Percentiles rank a stretch among this genome's conserved stretches.
Conservation (phyloP, 768 basidiomycete species). For the Neoboletus brunneissimus region DNA sequence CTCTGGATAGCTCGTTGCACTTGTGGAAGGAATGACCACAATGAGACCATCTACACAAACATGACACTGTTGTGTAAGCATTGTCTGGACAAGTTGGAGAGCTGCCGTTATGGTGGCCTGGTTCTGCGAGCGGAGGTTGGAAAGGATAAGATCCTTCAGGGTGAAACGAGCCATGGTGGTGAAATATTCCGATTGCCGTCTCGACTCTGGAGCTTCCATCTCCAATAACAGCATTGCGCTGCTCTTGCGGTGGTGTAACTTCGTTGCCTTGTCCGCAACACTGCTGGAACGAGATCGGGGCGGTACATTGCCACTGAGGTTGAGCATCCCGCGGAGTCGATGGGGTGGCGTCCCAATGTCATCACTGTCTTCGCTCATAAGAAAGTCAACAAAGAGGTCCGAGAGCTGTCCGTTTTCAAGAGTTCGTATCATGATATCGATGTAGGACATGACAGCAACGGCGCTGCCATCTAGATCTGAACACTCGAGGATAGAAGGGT, state of each 20-base stretch:
- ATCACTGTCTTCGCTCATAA: slow-evolving; percentile 82
- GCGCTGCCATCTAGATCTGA: slow-evolving; percentile 93
- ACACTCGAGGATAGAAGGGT: slow-evolving; percentile 90
- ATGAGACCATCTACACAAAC: slow-evolving; percentile 67
- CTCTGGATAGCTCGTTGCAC: slow-evolving; percentile 73
- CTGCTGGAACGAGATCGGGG: slow-evolving; percentile 32
- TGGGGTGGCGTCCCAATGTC: slow-evolving; percentile 50
- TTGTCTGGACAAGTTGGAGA: slow-evolving; percentile 74
- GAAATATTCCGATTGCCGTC: slow-evolving; percentile 75
- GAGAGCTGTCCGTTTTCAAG: slow-evolving; percentile 66
- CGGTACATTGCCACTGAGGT: slow-evolving; percentile 37
- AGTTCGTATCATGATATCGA: slow-evolving; percentile 83
- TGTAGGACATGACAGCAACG: slow-evolving; percentile 92
- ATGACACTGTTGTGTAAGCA: slow-evolving; percentile 68
- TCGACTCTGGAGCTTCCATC: slow-evolving; percentile 73
- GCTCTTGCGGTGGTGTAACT: slow-evolving; percentile 66
- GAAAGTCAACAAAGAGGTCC: slow-evolving; percentile 71
- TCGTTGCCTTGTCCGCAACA: slow-evolving; percentile 40
- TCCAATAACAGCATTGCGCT: slow-evolving; percentile 90
- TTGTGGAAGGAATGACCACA: slow-evolving; percentile 62
- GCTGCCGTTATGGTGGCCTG: slow-evolving; percentile 71
- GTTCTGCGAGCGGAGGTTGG: slow-evolving; percentile 69
- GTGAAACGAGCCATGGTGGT: slow-evolving; percentile 88
- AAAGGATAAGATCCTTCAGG: slow-evolving; percentile 80
- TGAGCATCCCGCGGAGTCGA: slow-evolving; percentile 41